Evolutionary conservation across 2,329 filamentous ascomycete genomes (phyloP).

Genomic region (Xylaria multiplex): DNA sequence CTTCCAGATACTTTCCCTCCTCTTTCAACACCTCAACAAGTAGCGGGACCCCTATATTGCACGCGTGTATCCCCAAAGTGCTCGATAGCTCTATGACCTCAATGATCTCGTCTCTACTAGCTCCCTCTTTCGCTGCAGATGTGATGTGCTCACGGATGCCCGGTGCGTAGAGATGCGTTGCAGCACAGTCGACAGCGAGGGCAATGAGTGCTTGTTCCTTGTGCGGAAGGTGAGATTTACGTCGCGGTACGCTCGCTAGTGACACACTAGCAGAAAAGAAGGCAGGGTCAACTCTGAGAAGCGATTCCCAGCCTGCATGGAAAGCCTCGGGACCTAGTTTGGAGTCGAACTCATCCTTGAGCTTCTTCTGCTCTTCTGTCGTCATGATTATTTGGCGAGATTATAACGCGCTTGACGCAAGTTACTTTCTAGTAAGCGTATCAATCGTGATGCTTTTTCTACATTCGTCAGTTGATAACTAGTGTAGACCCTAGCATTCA

Average conservation of each 20-base stretch:
- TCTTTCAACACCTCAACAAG: constrained; percentile 59
- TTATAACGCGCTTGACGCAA: not conserved
- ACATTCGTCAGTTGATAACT: not conserved
- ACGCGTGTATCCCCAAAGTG: constrained; percentile 59
- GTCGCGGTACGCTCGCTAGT: constrained; percentile 43
- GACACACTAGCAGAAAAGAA: constrained; percentile 45
- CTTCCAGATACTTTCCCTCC: constrained; percentile 47
- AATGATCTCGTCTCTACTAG: constrained; percentile 55
- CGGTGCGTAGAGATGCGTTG: constrained; percentile 57
- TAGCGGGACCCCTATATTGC: constrained; percentile 58
- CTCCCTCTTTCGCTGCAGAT: constrained; percentile 54
- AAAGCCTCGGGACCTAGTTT: constrained; percentile 39
- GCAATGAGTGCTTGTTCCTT: constrained; percentile 57
- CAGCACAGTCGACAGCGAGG: constrained; percentile 55
- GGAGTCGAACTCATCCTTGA: constrained; percentile 38
- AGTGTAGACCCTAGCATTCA: not conserved
- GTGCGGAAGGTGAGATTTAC: constrained; percentile 49
- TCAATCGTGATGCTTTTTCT: not conserved
- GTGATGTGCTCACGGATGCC: constrained; percentile 54
- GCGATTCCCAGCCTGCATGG: constrained; percentile 45
- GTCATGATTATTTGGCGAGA: constrained; percentile 28
- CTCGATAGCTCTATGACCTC: constrained; percentile 57
- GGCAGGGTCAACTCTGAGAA: constrained; percentile 40
- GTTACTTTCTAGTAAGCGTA: too few relatives aligned
- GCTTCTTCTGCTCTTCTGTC: constrained; percentile 32